Percentiles rank a stretch among this genome's conserved stretches.
Conservation (phyloP, 192 early-diverging fungal genomes). For the Gamsiella multidivaricata region DNA sequence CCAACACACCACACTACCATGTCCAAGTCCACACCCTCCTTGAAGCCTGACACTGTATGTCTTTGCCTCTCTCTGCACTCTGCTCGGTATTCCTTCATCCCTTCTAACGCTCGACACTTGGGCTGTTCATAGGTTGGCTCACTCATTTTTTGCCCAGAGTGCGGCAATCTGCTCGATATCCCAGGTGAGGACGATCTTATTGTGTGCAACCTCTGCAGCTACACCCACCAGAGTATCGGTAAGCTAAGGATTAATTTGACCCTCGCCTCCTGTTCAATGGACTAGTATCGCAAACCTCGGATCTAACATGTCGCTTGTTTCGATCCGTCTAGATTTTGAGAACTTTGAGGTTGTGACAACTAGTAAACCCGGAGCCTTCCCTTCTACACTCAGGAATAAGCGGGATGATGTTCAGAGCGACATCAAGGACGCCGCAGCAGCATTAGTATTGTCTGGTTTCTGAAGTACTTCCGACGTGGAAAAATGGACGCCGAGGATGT, state of each 20-base stretch:
- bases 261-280: not conserved
- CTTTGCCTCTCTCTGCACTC: not conserved
- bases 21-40: slow-evolving; percentile 45
- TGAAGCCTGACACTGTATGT: slow-evolving; percentile 50
- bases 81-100: not conserved
- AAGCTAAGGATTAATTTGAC: too few relatives aligned
- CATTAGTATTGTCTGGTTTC: slow-evolving; percentile 30
- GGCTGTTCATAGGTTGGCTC: slow-evolving; percentile 61
- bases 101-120: too few relatives aligned
- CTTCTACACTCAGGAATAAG: slow-evolving; percentile 77
- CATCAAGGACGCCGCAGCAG: slow-evolving; percentile 61
- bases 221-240: slow-evolving; percentile 72
- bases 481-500: not conserved
- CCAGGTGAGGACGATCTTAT: slow-evolving; percentile 83
- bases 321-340: slow-evolving; percentile 72
- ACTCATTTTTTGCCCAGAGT: slow-evolving; percentile 91
- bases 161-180: slow-evolving; percentile 91
- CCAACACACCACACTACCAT: slow-evolving; percentile 3
- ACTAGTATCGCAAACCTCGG: not conserved
- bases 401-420: slow-evolving; percentile 71
- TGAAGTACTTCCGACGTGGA: not conserved
- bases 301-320: not conserved
- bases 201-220: slow-evolving; percentile 84
- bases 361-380: slow-evolving; percentile 81
- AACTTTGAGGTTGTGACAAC: slow-evolving; percentile 83